Conservation (phyloP, 495 filamentous ascomycete species). For the Penicillium roqueforti region DNA sequence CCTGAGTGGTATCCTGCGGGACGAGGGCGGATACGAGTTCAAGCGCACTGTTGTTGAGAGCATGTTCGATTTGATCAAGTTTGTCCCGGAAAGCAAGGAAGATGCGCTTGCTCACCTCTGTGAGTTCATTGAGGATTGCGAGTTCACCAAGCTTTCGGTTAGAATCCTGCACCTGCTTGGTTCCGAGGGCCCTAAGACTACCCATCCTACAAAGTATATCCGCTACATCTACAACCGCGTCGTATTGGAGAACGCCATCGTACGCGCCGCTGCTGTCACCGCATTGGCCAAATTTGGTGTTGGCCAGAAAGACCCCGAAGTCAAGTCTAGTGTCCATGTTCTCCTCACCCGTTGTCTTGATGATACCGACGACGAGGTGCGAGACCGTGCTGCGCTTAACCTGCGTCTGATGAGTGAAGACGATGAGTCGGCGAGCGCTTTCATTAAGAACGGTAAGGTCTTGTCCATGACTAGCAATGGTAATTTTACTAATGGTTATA, state of each 20-base stretch:
- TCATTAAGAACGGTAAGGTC: slow-evolving; percentile 82
- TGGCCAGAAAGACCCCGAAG: slow-evolving; percentile 91
- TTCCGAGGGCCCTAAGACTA: slow-evolving; percentile 90
- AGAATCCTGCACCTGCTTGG: slow-evolving; percentile 91
- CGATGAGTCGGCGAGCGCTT: slow-evolving; percentile 75
- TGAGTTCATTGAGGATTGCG: slow-evolving; percentile 99
- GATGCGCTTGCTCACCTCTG: slow-evolving; percentile 93
- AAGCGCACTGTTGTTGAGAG: slow-evolving; percentile 97
- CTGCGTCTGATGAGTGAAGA: slow-evolving; percentile 81
- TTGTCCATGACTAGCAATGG: background rate
- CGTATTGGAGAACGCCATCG: slow-evolving; percentile 93
- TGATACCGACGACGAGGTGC: slow-evolving; percentile 96
- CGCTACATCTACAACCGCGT: slow-evolving; percentile 99
- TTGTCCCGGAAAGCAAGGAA: slow-evolving; percentile 96
- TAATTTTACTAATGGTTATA: slow-evolving; percentile 22
- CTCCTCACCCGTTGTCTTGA: slow-evolving; percentile 91
- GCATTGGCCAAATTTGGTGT: slow-evolving; percentile 96
- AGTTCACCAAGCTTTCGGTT: slow-evolving; percentile 97
- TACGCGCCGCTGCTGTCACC: slow-evolving; percentile 92
- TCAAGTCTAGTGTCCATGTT: slow-evolving; percentile 91
- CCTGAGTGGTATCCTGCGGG: slow-evolving; percentile 87
- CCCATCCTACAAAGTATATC: slow-evolving; percentile 96
- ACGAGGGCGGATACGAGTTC: slow-evolving; percentile 98
- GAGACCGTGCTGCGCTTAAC: slow-evolving; percentile 92
- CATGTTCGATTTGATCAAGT: slow-evolving; percentile 99